A percentile compares a stretch with the other conserved stretches of the same genome.
Evolutionary conservation across 2,329 filamentous ascomycete species (phyloP).

Genomic region (Pseudogymnoascus sp.): DNA sequence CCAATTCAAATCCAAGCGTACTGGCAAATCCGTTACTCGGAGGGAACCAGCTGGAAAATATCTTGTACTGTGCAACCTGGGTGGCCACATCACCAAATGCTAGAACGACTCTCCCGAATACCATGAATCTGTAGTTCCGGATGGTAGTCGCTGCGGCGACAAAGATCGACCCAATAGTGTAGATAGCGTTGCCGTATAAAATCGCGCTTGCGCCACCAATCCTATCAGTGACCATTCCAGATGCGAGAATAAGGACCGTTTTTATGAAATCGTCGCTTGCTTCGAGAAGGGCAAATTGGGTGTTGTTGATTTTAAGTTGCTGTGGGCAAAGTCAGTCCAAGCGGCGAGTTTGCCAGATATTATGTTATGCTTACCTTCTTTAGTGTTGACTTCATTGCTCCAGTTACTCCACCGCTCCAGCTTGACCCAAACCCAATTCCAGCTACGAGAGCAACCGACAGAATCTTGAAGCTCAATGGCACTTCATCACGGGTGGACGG

Average conservation of each 20-base stretch:
- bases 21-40: slow-evolving; percentile 54
- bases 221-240: slow-evolving; percentile 48
- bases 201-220: slow-evolving; percentile 51
- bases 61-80: slow-evolving; percentile 56
- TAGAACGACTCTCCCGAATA: slow-evolving; percentile 46
- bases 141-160: slow-evolving; percentile 49
- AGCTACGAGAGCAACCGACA: slow-evolving; percentile 42
- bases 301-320: slow-evolving; percentile 51
- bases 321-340: slow-evolving; percentile 12
- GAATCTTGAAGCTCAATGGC: slow-evolving; percentile 27
- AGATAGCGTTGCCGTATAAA: slow-evolving; percentile 54
- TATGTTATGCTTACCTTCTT: slow-evolving; percentile 37
- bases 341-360: slow-evolving; percentile 3
- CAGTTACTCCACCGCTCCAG: slow-evolving; percentile 53
- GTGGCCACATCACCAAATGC: slow-evolving; percentile 56
- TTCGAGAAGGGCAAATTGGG: slow-evolving; percentile 49
- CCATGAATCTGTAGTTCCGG: slow-evolving; percentile 52
- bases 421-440: slow-evolving; percentile 51
- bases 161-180: slow-evolving; percentile 48
- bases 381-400: slow-evolving; percentile 52
- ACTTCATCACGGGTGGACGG: slow-evolving; percentile 10
- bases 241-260: slow-evolving; percentile 45
- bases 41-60: slow-evolving; percentile 58
- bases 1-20: slow-evolving; percentile 52
- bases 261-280: slow-evolving; percentile 56